Evolutionary conservation across 2,329 filamentous ascomycete species (phyloP), one percentile per base, ranked within the genome.

Genomic region (Fusarium siculi): DNA sequence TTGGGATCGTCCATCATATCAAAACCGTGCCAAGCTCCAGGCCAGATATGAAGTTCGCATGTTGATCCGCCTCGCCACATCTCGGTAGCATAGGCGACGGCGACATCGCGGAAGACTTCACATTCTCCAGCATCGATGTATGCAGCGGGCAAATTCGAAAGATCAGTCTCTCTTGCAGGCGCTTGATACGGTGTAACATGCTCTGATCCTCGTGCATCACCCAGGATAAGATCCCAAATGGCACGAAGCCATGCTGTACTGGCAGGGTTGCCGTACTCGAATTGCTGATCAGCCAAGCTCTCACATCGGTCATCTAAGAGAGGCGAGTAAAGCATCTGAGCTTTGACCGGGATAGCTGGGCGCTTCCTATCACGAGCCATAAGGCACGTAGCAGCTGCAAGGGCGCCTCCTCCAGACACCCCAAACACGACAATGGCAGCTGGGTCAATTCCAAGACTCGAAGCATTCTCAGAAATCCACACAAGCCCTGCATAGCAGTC

Each of bases 171-270:
- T n/a, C 63, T 36, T 4, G 34, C 49, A 2, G 60, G 63, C 6
- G 60, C 60, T 30, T 65, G 36, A 42, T 66, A 65, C 0, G 47
- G 7, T 16, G 40, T 65, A 4, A 65, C 61, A n/a, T 36, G 28
- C 4, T 49, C 49, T 9, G 40, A 32, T 12, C 49, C 49, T 2
- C 61, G 40, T 2, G 16, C 15, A n/a, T 66, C 63, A 30, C 60
- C 60, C 11, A 66, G 49, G 25, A 66, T 65, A 2, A 65, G 60
- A 3, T 66, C 49, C 63, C 63, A 66, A 21, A 65, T 65, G 9
- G 47, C 40, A 11, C 63, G 63, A 42, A 56, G 47, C 63, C 63
- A 66, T 2, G 30, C 32, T 6, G 63, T 66, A 5, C 21, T 28
- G 28, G 61, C 47, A 16, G 60, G 60, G 14, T 65, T 65, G 0